Evolutionary conservation across 2,329 filamentous ascomycete species (phyloP), one percentile per base, ranked within the genome.

Genomic region (Xylariaceae sp.): DNA sequence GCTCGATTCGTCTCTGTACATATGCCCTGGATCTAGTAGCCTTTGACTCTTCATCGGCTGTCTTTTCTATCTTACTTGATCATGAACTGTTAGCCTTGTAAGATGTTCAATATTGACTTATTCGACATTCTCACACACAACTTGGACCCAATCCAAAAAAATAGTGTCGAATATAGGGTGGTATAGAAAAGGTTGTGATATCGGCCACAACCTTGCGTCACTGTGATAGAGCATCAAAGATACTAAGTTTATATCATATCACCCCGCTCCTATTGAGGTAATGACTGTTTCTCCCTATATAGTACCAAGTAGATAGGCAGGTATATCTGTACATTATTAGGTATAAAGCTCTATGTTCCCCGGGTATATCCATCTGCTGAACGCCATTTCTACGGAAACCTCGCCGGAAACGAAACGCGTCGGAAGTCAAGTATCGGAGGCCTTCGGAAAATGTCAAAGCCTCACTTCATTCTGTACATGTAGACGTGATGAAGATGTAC

Each of bases 381-480:
- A n/a, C n/a, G n/a, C n/a, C n/a, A n/a, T n/a, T n/a, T n/a, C n/a
- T n/a, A n/a, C n/a, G n/a, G n/a, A n/a, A n/a, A 43, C 25, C 33
- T 34, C 22, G 27, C n/a, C 22, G 17, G n/a, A 50, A 48, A 48
- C 37, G 22, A 38, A 47, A 47, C 23, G 35, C 16, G 22, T 11
- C n/a, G 17, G 34, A 36, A 27, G 40, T 39, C 32, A 45, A 20
- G 37, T 33, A 48, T 45, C 25, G 22, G 37, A 44, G 33, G 37
- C 33, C 34, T 44, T 25, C n/a, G n/a, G 12, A 40, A 44, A 35
- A 32, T 39, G 43, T 22, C 44, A 41, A 39, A 39, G 44, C 37
- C n/a, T n/a, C n/a, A n/a, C n/a, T n/a, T n/a, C n/a, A n/a, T n/a
- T n/a, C n/a, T n/a, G n/a, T 17, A 27, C 33, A 29, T 14, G 21